These are phyloP conservation scores for Dittrichia graveolens DNA, from an alignment of 129 eudicot genomes.

Conservation along the genomic window DNA sequence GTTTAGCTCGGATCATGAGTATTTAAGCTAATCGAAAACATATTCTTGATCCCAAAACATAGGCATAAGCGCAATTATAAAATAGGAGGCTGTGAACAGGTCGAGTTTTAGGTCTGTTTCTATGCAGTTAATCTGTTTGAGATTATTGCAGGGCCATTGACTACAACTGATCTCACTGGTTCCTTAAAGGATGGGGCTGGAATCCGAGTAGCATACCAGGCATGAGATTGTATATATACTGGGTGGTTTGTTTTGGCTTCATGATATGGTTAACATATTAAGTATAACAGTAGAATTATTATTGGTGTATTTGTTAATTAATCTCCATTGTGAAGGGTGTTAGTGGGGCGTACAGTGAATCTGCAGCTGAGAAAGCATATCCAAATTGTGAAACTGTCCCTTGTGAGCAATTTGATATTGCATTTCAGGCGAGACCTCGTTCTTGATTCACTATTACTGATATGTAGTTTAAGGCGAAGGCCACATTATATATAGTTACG, in stretches of 20 bases:
- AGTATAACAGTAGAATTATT: neutral
- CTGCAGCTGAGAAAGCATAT: slow-evolving; percentile 86
- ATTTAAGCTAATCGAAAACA: neutral
- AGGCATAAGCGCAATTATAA: neutral
- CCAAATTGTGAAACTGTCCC: slow-evolving; percentile 89
- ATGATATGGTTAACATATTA: slow-evolving; percentile 1
- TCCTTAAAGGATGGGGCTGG: slow-evolving; percentile 54
- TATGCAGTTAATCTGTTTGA: slow-evolving; percentile 17
- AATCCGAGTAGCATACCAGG: slow-evolving; percentile 92
- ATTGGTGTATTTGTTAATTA: neutral
- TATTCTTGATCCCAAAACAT: neutral
- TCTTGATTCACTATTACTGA: slow-evolving; percentile 3
- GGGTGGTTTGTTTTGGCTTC: slow-evolving; percentile 21
- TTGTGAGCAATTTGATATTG: slow-evolving; percentile 88
- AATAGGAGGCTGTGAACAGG: neutral
- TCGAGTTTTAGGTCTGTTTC: slow-evolving; percentile 6
- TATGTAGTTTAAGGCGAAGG: neutral
- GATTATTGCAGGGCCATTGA: slow-evolving; percentile 62
- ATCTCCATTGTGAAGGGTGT: slow-evolving; percentile 57
- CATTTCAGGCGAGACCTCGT: slow-evolving; percentile 61
- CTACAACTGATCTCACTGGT: slow-evolving; percentile 46
- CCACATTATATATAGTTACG: neutral
- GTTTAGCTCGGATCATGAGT: neutral
- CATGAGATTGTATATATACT: slow-evolving; percentile 28
- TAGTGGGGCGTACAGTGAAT: slow-evolving; percentile 87